Evolutionary conservation across 257 asterid genomes (phyloP).

Genomic region (Solanum etuberosum): DNA sequence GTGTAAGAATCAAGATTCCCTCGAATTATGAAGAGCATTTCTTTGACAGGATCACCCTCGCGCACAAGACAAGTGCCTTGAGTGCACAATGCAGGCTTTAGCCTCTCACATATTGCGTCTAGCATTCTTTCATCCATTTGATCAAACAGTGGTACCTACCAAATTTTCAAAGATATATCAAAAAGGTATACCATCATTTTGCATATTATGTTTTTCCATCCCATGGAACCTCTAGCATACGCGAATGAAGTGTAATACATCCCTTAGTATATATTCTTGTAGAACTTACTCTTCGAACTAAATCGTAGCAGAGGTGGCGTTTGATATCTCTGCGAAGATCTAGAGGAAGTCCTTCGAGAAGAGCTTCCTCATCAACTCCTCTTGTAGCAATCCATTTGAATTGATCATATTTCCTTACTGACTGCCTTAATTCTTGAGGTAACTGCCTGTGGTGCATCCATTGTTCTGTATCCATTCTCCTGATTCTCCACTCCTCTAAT

Average conservation of each 20-base stretch:
- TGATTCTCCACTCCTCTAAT: slow-evolving; percentile 90
- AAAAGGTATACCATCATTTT: neutral
- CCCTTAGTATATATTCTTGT: neutral
- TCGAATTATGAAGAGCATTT: slow-evolving; percentile 79
- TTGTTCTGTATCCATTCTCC: slow-evolving; percentile 78
- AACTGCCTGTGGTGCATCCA: slow-evolving; percentile 97
- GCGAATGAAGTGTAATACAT: neutral
- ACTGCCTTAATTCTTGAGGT: slow-evolving; percentile 67
- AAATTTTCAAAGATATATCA: neutral
- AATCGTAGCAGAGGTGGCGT: slow-evolving; percentile 87
- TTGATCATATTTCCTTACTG: slow-evolving; percentile 82
- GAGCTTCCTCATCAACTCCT: slow-evolving; percentile 82
- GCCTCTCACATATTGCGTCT: slow-evolving; percentile 90
- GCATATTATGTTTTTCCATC: neutral
- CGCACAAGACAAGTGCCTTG: slow-evolving; percentile 68
- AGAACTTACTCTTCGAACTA: slow-evolving; percentile 66
- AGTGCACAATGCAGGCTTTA: slow-evolving; percentile 73
- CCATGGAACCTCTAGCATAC: neutral
- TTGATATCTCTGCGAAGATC: slow-evolving; percentile 92
- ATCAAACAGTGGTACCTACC: slow-evolving; percentile 80
- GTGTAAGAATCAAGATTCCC: slow-evolving; percentile 91
- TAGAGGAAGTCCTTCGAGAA: slow-evolving; percentile 72
- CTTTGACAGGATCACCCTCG: slow-evolving; percentile 90
- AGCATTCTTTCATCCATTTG: slow-evolving; percentile 88
- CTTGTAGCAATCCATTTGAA: slow-evolving; percentile 87